Percentiles rank a stretch among this genome's conserved stretches.
Evolutionary conservation across 305 asterid genomes (phyloP).

Genomic region (Galium porrigens): DNA sequence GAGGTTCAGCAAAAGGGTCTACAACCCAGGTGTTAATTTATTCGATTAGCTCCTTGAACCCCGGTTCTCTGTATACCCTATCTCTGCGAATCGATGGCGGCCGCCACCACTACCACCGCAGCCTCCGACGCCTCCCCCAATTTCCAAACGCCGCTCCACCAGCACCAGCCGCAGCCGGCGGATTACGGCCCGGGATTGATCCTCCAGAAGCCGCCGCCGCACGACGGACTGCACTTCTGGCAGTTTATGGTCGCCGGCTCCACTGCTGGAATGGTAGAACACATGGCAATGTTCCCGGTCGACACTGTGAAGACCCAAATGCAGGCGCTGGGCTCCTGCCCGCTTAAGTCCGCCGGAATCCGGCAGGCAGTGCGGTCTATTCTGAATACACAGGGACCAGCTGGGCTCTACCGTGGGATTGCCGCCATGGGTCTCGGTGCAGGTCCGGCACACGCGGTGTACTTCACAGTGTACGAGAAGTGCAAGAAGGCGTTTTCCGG

Average conservation of each 20-base stretch:
- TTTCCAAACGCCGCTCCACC: conserved; percentile 43
- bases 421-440: conserved; percentile 97
- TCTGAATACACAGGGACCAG: conserved; percentile 47
- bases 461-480: conserved; percentile 69
- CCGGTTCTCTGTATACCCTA: background rate
- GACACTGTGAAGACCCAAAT: conserved; percentile 82
- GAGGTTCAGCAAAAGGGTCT: background rate
- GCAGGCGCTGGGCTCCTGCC: conserved; percentile 89
- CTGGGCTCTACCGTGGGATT: conserved; percentile 75
- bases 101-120: conserved; percentile 35
- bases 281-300: conserved; percentile 93
- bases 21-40: conserved; percentile 2
- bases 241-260: conserved; percentile 93
- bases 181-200: conserved; percentile 25
- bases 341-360: conserved; percentile 49
- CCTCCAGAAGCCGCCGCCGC: conserved; percentile 28
- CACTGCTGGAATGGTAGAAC: conserved; percentile 80
- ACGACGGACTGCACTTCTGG: conserved; percentile 76
- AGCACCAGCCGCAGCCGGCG: conserved; percentile 11
- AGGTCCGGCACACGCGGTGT: conserved; percentile 90
- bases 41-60: background rate
- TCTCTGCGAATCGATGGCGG: conserved; percentile 10
- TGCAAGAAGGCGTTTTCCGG: conserved; percentile 56
- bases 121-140: conserved; percentile 50
- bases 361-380: conserved; percentile 51